Percentiles rank a stretch among this genome's conserved stretches.
These are phyloP conservation scores for Scutellaria minor DNA, from an alignment of 257 asterid genomes.

Conservation along the genomic window DNA sequence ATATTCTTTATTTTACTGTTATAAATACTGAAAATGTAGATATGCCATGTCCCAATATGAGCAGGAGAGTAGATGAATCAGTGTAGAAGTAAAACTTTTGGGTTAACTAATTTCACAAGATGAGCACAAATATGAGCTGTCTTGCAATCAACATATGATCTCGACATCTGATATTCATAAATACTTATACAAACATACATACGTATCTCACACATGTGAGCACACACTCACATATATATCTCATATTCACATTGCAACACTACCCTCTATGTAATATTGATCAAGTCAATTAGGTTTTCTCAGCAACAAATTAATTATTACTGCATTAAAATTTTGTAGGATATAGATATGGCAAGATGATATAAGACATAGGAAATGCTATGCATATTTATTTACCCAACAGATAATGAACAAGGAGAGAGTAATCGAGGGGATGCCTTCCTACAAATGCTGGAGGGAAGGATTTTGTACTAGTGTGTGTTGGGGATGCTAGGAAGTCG, in stretches of 20 bases:
- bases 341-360: slow-evolving; percentile 2
- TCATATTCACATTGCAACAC: slow-evolving; percentile 24
- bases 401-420: neutral
- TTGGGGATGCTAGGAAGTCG: slow-evolving; percentile 15
- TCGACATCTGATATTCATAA: no score
- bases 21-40: neutral
- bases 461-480: neutral
- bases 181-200: no score
- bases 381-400: slow-evolving; percentile 10
- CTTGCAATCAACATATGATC: no score
- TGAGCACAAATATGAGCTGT: neutral
- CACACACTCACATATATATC: neutral
- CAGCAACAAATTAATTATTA: slow-evolving; percentile 7
- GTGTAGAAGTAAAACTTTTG: neutral
- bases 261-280: neutral
- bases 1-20: slow-evolving; percentile 2
- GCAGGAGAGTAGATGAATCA: neutral
- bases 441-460: slow-evolving; percentile 3
- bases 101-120: neutral
- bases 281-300: neutral
- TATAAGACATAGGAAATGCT: neutral
- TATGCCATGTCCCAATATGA: neutral
- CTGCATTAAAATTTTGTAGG: neutral
- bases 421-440: neutral
- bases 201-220: no score